Base-by-base conservation (phyloP, 2,329 filamentous ascomycete genomes). In the Aspergillus sp. region DNA sequence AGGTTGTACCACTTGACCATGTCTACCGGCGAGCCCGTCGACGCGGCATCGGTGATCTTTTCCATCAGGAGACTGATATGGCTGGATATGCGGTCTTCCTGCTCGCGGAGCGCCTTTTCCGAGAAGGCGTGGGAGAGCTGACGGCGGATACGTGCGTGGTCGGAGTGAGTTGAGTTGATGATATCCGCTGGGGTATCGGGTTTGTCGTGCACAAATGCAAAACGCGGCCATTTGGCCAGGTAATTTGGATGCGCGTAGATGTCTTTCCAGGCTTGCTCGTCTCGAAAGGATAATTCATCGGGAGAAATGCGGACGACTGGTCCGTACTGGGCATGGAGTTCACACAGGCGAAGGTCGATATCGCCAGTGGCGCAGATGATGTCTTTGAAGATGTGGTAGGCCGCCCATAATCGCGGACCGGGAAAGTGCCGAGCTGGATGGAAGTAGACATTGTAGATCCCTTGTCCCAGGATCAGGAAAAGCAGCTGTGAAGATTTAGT, bases 61-160 rank as follows among this genome's bases (percentile, higher is more conserved):
- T 45, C 10, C 11, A 66, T 53, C 6, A 67, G 42, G 2, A 53
- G 42, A 12, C 64, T 55, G 4, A 66, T 43, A 45, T 65, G 65
- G 3, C 12, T 13, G 12, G 54, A 51, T 5, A 72, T 50, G 2
- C 66, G 37, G 1, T 52, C 49, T 42, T 66, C 68, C 44, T 69
- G 70, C 8, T 61, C 59, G 9, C 52, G 50, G 8, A 74, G 44
- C 1, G 65, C 64, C 37, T 62, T 62, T 33, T 69, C 65, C 0
- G 66, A 69, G 44, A 73, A 73, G 0, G 65, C 68, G 42, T 64
- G 62, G 5, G 57, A 42, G 7, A 73, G 44, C 2, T 58, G 39
- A 0, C 53, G 48, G 26, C 67, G 60, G 32, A 48, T 43, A 3
- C 57, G 56, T 7, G 42, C 33, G 35, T 65, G 61, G 9, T 61